Evolutionary conservation across 2,329 filamentous ascomycete species (phyloP), one percentile per base, ranked within the genome.

Genomic region (Phyllosticta paracitricarpa): DNA sequence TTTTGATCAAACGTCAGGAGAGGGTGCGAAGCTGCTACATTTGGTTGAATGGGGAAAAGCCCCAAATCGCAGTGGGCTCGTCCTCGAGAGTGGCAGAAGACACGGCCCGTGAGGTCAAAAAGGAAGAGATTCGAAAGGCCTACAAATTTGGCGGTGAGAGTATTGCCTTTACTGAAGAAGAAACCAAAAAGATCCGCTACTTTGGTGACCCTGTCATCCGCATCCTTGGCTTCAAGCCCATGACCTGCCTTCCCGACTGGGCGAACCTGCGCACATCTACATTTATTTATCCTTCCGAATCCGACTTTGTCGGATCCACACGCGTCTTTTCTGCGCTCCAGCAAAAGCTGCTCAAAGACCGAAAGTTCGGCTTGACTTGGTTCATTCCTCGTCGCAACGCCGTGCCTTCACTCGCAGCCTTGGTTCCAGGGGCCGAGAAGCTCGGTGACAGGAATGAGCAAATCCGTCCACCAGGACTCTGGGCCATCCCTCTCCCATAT

Each of bases 91-190:
- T 92, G 61, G 87, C 90, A 3, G 89, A 91, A 63, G 90, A 95
- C 66, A 91, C 86, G 19, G 84, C 87, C 2, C 82, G 86, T 48
- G 84, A 85, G 0, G 85, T 97, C 0, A 87, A 95, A 64, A 92
- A 92, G 67, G 77, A 77, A 2, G 91, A 97, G 68, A 83, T 95
- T 22, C 88, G 88, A 63, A 97, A 94, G 73, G 94, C 93, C 0
- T 99, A 94, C 79, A 97, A 94, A 68, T 97, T 97, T 70, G 94
- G 93, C 12, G 92, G 91, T 51, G 90, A 96, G 66, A 91, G 91
- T 56, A 84, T 99, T 55, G 83, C 88, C 56, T 99, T 99, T 72
- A 86, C 86, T 0, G 82, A 86, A 0, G 91, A 97, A 35, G 93
- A 99, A 72, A 85, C 93, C 63, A 87, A 87, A 62, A 77, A 82